A percentile compares a stretch with the other conserved stretches of the same genome.
phyloP scores from a whole-genome alignment of 345 rosid genomes.

The Lagerstroemia speciosa region DNA sequence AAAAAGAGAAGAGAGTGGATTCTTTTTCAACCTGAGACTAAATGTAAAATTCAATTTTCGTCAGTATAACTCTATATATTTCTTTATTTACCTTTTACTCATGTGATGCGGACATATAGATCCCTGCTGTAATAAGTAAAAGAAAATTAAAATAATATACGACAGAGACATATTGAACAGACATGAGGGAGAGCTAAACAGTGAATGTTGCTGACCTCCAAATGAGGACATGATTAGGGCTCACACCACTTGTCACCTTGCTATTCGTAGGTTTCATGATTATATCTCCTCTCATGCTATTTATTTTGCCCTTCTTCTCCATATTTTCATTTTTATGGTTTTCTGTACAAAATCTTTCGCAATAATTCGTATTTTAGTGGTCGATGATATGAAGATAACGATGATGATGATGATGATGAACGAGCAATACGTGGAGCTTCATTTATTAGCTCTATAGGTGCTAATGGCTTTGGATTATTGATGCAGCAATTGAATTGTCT shows the following conservation, averaged over 20 bases:
- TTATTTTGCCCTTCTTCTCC: not conserved
- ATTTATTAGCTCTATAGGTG: not conserved
- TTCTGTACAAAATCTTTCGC: not conserved
- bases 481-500: not conserved
- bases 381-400: not conserved
- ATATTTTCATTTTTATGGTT: not conserved
- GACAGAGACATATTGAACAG: no score
- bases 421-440: not conserved
- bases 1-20: no score
- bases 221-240: conserved; percentile 36
- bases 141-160: no score
- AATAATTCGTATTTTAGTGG: not conserved
- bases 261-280: conserved; percentile 11
- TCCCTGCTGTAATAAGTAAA: no score
- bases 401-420: not conserved
- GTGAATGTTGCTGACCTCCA: conserved; percentile 37
- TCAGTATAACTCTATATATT: no score
- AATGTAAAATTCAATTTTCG: no score
- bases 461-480: conserved; percentile 2
- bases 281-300: conserved; percentile 4
- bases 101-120: no score
- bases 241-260: conserved; percentile 37
- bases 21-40: no score
- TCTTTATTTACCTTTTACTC: no score
- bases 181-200: not conserved